These are phyloP conservation scores for Thymus quinquecostatus DNA, from an alignment of 257 asterid genomes.

Conservation along the genomic window DNA sequence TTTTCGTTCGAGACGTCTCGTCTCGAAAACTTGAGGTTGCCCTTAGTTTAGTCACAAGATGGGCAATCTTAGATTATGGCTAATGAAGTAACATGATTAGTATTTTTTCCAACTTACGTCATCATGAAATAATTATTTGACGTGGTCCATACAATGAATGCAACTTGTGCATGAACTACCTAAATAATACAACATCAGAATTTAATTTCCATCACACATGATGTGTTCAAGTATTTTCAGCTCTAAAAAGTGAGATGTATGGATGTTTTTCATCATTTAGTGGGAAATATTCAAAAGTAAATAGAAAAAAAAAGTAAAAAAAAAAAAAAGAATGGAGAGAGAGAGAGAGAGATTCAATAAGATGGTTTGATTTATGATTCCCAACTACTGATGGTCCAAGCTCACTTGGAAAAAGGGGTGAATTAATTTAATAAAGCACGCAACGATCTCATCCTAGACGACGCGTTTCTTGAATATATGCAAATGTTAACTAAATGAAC, in stretches of 20 bases:
- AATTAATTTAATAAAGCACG: conserved; percentile 14
- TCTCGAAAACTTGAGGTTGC: background rate
- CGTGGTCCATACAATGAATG: conserved; percentile 36
- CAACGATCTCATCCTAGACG: conserved; percentile 21
- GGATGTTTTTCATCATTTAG: conserved; percentile 29
- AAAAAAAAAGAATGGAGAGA: background rate
- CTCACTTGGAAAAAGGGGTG: conserved; percentile 18
- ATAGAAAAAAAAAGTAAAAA: background rate
- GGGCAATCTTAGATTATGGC: background rate
- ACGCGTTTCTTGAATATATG: too few relatives aligned
- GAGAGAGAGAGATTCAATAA: conserved; percentile 26
- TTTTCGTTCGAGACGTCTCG: too few relatives aligned
- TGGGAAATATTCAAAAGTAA: conserved; percentile 21
- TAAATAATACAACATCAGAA: conserved; percentile 32
- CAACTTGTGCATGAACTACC: conserved; percentile 28
- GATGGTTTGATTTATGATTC: conserved; percentile 36
- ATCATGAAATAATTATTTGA: conserved; percentile 9
- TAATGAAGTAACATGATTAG: background rate
- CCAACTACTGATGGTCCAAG: conserved; percentile 50
- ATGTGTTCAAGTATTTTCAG: conserved; percentile 28
- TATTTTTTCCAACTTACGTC: background rate
- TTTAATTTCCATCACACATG: conserved; percentile 34
- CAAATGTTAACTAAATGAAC: too few relatives aligned
- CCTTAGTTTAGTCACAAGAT: background rate
- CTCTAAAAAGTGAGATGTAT: background rate